Evolutionary conservation across 805 yeast genomes (phyloP).

Genomic region (Saccharomycopsis fermentans): DNA sequence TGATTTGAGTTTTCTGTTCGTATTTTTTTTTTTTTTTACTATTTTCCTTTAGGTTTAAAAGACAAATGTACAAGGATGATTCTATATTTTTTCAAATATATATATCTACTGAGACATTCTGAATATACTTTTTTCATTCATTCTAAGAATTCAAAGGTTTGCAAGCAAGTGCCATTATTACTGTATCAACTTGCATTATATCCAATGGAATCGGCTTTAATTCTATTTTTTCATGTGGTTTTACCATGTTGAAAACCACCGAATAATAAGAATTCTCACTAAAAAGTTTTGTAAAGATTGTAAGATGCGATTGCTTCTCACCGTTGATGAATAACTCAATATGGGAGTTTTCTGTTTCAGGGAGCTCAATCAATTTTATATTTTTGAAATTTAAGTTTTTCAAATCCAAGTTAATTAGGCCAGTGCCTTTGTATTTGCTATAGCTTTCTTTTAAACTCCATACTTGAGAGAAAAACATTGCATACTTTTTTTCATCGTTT

Average conservation of each 20-base stretch:
- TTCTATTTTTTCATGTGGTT: neutral
- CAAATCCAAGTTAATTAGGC: conserved; percentile 9
- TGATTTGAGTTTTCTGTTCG: neutral
- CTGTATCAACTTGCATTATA: neutral
- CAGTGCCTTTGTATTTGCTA: conserved; percentile 15
- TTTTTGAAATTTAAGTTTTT: conserved; percentile 2
- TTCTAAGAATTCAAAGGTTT: neutral
- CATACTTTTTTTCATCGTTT: neutral
- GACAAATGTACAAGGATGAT: too few relatives aligned
- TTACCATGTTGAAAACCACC: neutral
- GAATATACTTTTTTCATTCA: neutral
- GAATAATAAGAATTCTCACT: conserved; percentile 7
- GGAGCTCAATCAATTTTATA: neutral
- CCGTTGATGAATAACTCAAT: conserved; percentile 6
- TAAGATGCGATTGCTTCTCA: neutral
- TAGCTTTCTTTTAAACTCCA: conserved; percentile 18
- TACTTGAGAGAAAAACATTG: conserved; percentile 8
- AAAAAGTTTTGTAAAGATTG: conserved; percentile 1
- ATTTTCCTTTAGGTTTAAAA: neutral
- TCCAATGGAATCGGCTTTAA: neutral
- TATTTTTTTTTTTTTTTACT: neutral
- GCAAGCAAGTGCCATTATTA: neutral
- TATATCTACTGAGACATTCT: too few relatives aligned
- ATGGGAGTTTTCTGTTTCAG: neutral
- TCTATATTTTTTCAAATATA: too few relatives aligned